phyloP scores from a whole-genome alignment of 306 rosid genomes.

The Dryas octopetala region DNA sequence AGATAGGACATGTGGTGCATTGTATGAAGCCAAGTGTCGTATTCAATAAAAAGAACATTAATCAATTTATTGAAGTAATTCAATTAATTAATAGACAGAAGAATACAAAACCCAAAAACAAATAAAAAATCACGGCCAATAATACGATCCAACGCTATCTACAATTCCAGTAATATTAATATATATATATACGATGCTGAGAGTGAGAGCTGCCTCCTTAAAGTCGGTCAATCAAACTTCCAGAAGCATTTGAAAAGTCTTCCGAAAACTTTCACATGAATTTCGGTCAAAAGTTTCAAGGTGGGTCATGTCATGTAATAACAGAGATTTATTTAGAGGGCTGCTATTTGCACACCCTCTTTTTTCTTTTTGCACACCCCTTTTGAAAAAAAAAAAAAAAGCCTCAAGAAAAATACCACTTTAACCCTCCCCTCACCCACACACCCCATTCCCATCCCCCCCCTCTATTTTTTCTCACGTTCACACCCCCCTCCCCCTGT shows the following conservation, averaged over 20 bases:
- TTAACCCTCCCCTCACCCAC: no score
- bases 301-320: background rate
- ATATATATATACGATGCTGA: background rate
- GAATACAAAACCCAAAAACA: background rate
- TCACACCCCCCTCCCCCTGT: no score
- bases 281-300: constrained; percentile 22
- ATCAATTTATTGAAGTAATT: background rate
- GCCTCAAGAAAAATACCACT: no score
- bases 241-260: constrained; percentile 36
- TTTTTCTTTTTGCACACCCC: no score
- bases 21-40: constrained; percentile 18
- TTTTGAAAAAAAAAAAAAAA: no score
- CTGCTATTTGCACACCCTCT: no score
- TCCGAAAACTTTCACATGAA: background rate
- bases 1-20: constrained; percentile 23
- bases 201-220: background rate
- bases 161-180: background rate
- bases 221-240: constrained; percentile 14
- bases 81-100: no score
- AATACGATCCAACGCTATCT: background rate
- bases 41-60: background rate
- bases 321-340: no score
- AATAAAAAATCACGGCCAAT: background rate
- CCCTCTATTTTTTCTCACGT: no score
- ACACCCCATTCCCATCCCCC: no score